Evolutionary conservation across 176 grass and related monocot genomes (phyloP), one percentile per base, ranked within the genome.

Genomic region (Panicum miliaceum): DNA sequence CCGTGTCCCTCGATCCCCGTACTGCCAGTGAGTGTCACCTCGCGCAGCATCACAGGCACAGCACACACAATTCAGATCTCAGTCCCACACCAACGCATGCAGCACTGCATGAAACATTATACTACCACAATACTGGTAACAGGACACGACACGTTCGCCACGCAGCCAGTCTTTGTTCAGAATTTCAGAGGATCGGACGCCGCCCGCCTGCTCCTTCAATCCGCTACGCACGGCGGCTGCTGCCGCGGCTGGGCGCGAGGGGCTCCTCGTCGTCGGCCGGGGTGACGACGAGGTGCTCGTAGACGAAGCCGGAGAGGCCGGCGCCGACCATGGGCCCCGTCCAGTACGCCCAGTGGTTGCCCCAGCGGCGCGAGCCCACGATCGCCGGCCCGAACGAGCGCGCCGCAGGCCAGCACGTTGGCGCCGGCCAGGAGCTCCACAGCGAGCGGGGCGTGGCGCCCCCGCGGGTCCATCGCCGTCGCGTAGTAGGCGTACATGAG

Each of bases 351-450:
- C 88, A 86, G 7, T 86, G 88, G 65, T 82, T 2, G 18, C 3
- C 3, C 83, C 83, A 90, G 64, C 62, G 58, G 23, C 41, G 73
- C 34, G 52, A 82, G 8, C 88, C 84, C 27, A 82, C 83, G 18
- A 86, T 4, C 1, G 78, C 83, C 43, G 78, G 88, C 4, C 83
- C 78, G 72, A 86, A 90, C 37, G 72, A 64, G 10, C 73, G 35
- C n/a, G 83, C 88, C 19, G 82, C 88, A 83, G 64, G 65, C 64
- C 25, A 86, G 78, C 78, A 86, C 84, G 83, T 86, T 90, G 43
- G 88, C n/a, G 43, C 88, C 63, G 62, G 77, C 71, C 35, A 77
- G 83, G 22, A 85, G 51, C 62, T 82, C 76, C 27, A 85, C 51
- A 77, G 82, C 70, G 80, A 81, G 51, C 62, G 82, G 47, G 43